Conservation (phyloP, 805 yeast genomes). For the Kazachstania viticola region DNA sequence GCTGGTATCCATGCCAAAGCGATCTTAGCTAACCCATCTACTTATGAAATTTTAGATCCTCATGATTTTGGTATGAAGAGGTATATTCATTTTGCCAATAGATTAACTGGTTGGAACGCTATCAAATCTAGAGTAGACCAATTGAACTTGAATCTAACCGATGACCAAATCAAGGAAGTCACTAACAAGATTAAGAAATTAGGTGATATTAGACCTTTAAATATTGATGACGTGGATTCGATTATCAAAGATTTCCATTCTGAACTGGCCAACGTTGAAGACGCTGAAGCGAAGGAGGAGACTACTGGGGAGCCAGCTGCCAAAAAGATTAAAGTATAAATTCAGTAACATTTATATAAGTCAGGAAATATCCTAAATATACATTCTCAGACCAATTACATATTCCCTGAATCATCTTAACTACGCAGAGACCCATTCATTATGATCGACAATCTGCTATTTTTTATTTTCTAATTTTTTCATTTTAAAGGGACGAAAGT, state of each 20-base stretch:
- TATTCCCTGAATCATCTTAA: too few species aligned
- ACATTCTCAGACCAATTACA: too few species aligned
- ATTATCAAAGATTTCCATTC: slow-evolving; percentile 90
- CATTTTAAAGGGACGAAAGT: too few species aligned
- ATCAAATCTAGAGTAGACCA: slow-evolving; percentile 97
- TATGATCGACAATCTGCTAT: too few species aligned
- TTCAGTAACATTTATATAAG: too few species aligned
- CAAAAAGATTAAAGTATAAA: slow-evolving; percentile 11
- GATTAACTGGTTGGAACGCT: slow-evolving; percentile 98
- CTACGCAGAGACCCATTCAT: too few species aligned
- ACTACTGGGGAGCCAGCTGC: slow-evolving; percentile 4
- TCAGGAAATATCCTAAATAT: too few species aligned
- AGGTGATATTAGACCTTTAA: slow-evolving; percentile 90
- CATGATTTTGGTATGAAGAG: slow-evolving; percentile 91
- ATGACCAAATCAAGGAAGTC: slow-evolving; percentile 90
- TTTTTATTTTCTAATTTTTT: too few species aligned
- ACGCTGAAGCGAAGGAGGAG: slow-evolving; percentile 4
- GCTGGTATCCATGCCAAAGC: slow-evolving; percentile 99
- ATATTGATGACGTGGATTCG: slow-evolving; percentile 94
- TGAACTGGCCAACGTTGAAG: slow-evolving; percentile 25
- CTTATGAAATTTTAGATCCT: slow-evolving; percentile 92
- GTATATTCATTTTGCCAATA: slow-evolving; percentile 94
- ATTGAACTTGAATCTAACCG: slow-evolving; percentile 78
- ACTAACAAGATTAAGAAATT: slow-evolving; percentile 85
- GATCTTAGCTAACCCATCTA: slow-evolving; percentile 93